Evolutionary conservation across 2,329 filamentous ascomycete genomes (phyloP).

Genomic region (Fusarium sp.): DNA sequence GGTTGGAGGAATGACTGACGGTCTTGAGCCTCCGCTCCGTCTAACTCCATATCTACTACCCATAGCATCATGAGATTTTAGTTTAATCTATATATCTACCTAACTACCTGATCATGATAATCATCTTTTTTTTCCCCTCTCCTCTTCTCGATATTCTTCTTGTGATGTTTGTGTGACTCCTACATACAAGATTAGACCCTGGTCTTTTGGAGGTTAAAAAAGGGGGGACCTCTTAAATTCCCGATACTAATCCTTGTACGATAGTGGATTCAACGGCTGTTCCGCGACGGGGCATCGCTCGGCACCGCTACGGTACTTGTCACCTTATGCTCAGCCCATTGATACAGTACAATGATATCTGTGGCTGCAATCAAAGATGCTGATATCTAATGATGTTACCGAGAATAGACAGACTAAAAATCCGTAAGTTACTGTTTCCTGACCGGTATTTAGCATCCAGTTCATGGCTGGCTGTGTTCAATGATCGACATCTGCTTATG

Average conservation of each 20-base stretch:
- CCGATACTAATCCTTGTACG: constrained; percentile 18
- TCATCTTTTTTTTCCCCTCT: background rate
- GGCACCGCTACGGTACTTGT: constrained; percentile 45
- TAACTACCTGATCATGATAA: background rate
- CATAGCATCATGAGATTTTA: background rate
- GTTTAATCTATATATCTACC: background rate
- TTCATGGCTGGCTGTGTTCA: constrained; percentile 5
- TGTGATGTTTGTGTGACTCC: background rate
- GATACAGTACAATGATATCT: constrained; percentile 14
- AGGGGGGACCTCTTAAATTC: constrained; percentile 16
- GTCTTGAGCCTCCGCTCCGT: constrained; percentile 28
- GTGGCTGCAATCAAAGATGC: constrained; percentile 4
- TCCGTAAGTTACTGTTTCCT: background rate
- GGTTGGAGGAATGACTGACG: constrained; percentile 14
- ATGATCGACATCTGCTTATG: constrained; percentile 9
- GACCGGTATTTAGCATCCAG: background rate
- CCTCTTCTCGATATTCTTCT: background rate
- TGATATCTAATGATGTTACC: background rate
- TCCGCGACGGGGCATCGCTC: constrained; percentile 41
- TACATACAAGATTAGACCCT: background rate
- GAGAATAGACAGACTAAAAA: background rate
- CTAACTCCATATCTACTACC: background rate
- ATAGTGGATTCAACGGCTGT: constrained; percentile 33
- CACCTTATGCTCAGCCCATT: constrained; percentile 42
- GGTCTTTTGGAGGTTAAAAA: constrained; percentile 7